Evolutionary conservation across 805 yeast species (phyloP).

Genomic region (Kuraishia capsulata): DNA sequence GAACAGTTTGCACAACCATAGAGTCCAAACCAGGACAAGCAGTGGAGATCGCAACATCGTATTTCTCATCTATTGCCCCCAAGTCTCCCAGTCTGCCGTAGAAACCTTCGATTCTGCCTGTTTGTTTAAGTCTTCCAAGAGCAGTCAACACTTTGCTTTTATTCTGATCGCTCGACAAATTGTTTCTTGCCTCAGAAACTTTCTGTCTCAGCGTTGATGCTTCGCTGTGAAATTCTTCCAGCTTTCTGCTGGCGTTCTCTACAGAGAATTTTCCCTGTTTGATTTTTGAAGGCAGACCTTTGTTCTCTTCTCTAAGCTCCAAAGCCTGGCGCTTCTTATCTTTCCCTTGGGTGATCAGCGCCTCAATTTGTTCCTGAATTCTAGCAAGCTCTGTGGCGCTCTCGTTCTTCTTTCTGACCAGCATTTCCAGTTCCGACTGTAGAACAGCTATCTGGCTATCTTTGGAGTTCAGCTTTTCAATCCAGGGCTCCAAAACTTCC

Average conservation of each 20-base stretch:
- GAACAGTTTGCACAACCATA: slow-evolving; percentile 79
- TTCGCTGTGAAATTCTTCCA: slow-evolving; percentile 46
- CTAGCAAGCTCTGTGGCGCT: slow-evolving; percentile 34
- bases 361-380: slow-evolving; percentile 22
- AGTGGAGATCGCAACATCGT: slow-evolving; percentile 90
- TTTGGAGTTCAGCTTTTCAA: slow-evolving; percentile 51
- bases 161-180: slow-evolving; percentile 49
- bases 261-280: slow-evolving; percentile 50
- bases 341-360: slow-evolving; percentile 37
- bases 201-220: slow-evolving; percentile 49
- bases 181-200: slow-evolving; percentile 55
- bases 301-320: slow-evolving; percentile 38
- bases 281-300: slow-evolving; percentile 44
- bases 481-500: slow-evolving; percentile 75
- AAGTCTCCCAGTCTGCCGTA: slow-evolving; percentile 87
- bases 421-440: slow-evolving; percentile 53
- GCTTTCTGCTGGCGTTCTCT: slow-evolving; percentile 32
- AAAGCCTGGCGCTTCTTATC: slow-evolving; percentile 36
- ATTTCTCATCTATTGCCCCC: slow-evolving; percentile 82
- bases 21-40: slow-evolving; percentile 90
- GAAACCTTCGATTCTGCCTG: slow-evolving; percentile 81
- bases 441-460: slow-evolving; percentile 59
- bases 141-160: slow-evolving; percentile 68
- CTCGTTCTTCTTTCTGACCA: slow-evolving; percentile 35
- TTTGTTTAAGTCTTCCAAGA: slow-evolving; percentile 55